Evolutionary conservation across 805 yeast species (phyloP), one percentile per base, ranked within the genome.

Genomic region (Kazachstania taianensis): DNA sequence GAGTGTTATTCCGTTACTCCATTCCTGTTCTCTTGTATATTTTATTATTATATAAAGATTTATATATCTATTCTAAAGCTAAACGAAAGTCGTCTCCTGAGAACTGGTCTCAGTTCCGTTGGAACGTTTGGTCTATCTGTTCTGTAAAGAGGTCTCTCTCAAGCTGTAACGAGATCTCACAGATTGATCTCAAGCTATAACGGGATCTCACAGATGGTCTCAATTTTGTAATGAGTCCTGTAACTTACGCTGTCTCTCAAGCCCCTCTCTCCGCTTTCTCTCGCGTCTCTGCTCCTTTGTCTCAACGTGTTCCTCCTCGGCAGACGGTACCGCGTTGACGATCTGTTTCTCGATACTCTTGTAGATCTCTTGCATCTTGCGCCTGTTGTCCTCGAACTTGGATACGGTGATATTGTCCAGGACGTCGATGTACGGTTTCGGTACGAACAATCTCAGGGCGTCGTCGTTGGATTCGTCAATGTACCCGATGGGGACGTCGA

Each of bases 401-500:
- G 73, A 81, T 7, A 62, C 47, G 0, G 87, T 72, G 33, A 82
- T 53, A 23, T 59, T 57, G 16, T 80, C 74, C 5, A 78, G 53
- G 27, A 73, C 48, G 8, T 61, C 39, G 18, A 83, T 53, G 46
- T 81, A 81, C 5, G 64, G 58, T 17, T 63, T 61, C 17, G 62
- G 49, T 0, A 82, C 92, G 32, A 78, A 55, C 10, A 69, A 46
- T 1, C 56, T 48, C 15, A 68, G 44, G 10, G 49, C 38, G 1
- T 58, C 58, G 1, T 45, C 48, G 2, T 17, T 20, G 1, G 41
- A 48, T 4, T 59, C 62, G 15, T 59, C 51, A 9, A 68, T 54
- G 45, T 59, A 72, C 0, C 87, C 95, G 22, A 84, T 71, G 1
- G 95, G 95, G 0, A 78, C 66, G 52, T 85, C 94, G 17, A 85